These are phyloP conservation scores for Dothistroma septosporum DNA, from an alignment of 2,329 filamentous ascomycete genomes.

Conservation along the genomic window DNA sequence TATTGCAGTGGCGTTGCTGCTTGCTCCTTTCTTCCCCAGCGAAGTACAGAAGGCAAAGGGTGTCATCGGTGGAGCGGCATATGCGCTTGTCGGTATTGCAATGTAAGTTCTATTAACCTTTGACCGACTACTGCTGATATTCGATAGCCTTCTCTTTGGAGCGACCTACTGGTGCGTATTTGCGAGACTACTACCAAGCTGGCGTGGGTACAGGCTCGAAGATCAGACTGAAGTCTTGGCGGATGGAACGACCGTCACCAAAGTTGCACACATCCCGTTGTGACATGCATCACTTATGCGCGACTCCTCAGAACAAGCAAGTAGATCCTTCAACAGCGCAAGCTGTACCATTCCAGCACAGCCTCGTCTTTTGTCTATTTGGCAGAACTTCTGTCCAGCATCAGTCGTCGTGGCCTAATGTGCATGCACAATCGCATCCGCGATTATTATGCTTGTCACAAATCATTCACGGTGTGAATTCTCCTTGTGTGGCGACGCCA, in stretches of 20 bases:
- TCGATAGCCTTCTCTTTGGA: constrained; percentile 52
- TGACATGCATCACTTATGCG: background rate
- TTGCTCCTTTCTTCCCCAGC: constrained; percentile 59
- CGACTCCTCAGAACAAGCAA: background rate
- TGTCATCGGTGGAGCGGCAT: constrained; percentile 50
- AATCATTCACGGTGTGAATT: too few species aligned
- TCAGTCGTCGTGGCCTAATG: too few species aligned
- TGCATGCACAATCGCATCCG: too few species aligned
- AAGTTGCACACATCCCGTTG: constrained; percentile 17
- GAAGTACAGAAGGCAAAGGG: constrained; percentile 44
- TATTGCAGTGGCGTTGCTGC: constrained; percentile 53
- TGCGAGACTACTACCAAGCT: constrained; percentile 58
- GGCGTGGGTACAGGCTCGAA: constrained; percentile 58
- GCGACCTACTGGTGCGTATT: constrained; percentile 66
- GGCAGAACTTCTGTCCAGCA: too few species aligned
- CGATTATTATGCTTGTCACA: too few species aligned
- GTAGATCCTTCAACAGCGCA: background rate
- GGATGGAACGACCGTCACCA: constrained; percentile 65
- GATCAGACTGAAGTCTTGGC: constrained; percentile 57
- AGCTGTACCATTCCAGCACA: background rate
- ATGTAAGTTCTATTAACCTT: constrained; percentile 44
- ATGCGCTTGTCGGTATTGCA: constrained; percentile 50
- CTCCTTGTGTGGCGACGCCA: too few species aligned
- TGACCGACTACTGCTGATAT: constrained; percentile 12
- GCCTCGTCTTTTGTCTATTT: too few species aligned